Percentiles rank a stretch among this genome's conserved stretches.
These are phyloP conservation scores for Eimeria tenella DNA, from an alignment of 169 alveolate species.

Conservation along the genomic window DNA sequence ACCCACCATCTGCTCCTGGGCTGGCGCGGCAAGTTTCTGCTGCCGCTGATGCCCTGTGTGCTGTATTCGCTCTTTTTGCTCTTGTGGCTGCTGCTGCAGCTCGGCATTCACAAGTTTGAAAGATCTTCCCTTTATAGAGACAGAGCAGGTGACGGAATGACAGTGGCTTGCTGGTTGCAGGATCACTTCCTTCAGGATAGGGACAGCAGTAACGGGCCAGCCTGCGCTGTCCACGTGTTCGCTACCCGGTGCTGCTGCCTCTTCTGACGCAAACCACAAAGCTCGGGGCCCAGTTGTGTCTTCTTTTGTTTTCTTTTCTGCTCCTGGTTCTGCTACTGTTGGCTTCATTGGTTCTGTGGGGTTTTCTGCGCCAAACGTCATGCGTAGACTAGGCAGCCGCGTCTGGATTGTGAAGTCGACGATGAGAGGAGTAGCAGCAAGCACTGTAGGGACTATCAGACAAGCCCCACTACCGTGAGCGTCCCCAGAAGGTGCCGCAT, in stretches of 20 bases:
- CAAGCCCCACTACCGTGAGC: not conserved
- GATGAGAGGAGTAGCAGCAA: constrained; percentile 28
- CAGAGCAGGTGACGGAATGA: constrained; percentile 31
- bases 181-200: not conserved
- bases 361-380: not conserved
- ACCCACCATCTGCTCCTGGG: not conserved
- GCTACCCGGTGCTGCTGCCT: not conserved
- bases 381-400: not conserved
- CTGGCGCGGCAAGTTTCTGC: not conserved
- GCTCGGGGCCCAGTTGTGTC: not conserved
- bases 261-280: not conserved
- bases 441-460: not conserved
- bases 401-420: not conserved
- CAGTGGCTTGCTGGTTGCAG: constrained; percentile 54
- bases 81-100: constrained; percentile 43
- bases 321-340: constrained; percentile 14
- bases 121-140: not conserved
- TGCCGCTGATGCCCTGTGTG: not conserved
- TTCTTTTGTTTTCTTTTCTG: not conserved
- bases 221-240: not conserved
- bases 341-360: not conserved
- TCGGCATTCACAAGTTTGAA: constrained; percentile 29
- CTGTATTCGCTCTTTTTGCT: constrained; percentile 18
- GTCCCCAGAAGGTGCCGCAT: not conserved
- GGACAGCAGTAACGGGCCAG: not conserved